phyloP scores from a whole-genome alignment of 2,329 filamentous ascomycete species.

The Cladophialophora yegresii region DNA sequence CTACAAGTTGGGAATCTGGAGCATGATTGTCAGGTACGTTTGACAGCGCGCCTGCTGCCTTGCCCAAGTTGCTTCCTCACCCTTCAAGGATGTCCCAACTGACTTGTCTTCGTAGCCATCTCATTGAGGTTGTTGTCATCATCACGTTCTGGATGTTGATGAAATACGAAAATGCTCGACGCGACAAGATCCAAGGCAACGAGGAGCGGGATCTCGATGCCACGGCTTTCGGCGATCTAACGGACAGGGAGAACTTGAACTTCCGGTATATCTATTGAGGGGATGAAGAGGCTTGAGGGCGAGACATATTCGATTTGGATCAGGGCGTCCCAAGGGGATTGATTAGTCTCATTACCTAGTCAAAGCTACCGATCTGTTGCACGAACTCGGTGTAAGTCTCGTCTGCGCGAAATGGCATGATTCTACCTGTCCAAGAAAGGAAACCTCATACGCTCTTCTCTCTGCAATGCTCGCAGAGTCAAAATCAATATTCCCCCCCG shows the following conservation, averaged over 20 bases:
- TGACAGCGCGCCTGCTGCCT: neutral
- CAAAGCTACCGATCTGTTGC: too few relatives aligned
- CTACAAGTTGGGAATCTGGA: constrained; percentile 58
- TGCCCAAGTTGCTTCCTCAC: neutral
- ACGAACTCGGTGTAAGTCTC: neutral
- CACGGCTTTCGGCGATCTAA: constrained; percentile 58
- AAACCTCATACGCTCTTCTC: neutral
- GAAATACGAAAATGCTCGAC: constrained; percentile 52
- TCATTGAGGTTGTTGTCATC: constrained; percentile 55
- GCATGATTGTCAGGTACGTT: constrained; percentile 54
- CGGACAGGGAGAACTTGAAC: constrained; percentile 56
- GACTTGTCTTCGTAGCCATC: constrained; percentile 39
- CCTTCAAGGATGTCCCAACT: neutral
- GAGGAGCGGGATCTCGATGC: constrained; percentile 39
- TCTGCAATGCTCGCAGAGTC: neutral
- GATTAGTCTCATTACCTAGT: too few relatives aligned
- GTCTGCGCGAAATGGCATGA: neutral
- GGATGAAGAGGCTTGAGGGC: neutral
- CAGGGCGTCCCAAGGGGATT: neutral
- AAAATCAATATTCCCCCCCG: too few relatives aligned
- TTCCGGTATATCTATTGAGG: constrained; percentile 34
- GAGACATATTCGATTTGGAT: neutral
- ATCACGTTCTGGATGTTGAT: constrained; percentile 51
- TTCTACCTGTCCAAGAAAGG: neutral
- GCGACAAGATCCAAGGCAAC: constrained; percentile 53